Percentiles rank a stretch among this genome's conserved stretches.
Conservation (phyloP, 2,329 filamentous ascomycete species). For the Fusarium sp. region DNA sequence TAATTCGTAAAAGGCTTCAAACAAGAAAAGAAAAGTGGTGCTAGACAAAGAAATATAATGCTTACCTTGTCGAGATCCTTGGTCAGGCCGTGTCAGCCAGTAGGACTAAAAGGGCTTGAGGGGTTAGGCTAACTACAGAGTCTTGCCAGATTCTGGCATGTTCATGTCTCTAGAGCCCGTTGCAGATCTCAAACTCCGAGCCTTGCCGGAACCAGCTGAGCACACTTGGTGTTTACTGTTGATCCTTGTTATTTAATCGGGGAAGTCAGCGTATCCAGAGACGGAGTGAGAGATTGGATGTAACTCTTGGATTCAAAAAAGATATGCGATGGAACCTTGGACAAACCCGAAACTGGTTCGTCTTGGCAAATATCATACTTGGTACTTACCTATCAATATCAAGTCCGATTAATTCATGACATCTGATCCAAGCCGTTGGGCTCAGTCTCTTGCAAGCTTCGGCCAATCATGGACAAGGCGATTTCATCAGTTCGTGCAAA, state of each 20-base stretch:
- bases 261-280: neutral
- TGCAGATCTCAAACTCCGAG: neutral
- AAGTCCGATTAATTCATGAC: neutral
- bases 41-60: too few species aligned
- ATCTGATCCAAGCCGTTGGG: neutral
- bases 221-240: neutral
- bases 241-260: neutral
- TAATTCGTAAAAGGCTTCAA: too few species aligned
- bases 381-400: neutral
- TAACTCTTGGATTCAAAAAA: neutral
- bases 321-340: neutral
- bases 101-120: too few species aligned
- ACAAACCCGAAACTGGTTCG: neutral
- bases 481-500: slow-evolving; percentile 30
- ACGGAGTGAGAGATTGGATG: neutral
- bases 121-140: too few species aligned
- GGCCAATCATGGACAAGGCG: slow-evolving; percentile 15
- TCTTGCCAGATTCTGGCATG: neutral
- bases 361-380: neutral
- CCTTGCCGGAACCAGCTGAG: neutral
- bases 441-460: slow-evolving; percentile 3
- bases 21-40: too few species aligned
- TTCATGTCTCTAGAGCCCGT: neutral
- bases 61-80: too few species aligned
- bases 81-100: too few species aligned